Evolutionary conservation across 371 early-diverging fungal genomes (phyloP).

Genomic region (Basidiobolus meristosporus): DNA sequence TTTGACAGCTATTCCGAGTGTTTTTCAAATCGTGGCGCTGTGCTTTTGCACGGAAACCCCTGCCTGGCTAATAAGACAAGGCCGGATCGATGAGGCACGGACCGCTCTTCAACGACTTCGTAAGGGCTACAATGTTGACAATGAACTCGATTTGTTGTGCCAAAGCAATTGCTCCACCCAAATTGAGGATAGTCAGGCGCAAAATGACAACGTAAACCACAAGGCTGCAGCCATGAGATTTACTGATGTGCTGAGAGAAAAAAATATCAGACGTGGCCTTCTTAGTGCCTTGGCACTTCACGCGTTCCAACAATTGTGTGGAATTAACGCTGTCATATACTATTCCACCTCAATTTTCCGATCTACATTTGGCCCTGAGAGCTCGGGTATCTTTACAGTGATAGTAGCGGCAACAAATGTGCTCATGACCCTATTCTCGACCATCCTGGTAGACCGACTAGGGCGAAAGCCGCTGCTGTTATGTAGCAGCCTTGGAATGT

Average conservation of each 20-base stretch:
- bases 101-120: conserved; percentile 28
- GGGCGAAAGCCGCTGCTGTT: conserved; percentile 59
- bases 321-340: conserved; percentile 69
- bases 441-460: conserved; percentile 39
- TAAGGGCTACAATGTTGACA: conserved; percentile 10
- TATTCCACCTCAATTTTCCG: conserved; percentile 36
- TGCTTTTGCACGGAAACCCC: conserved; percentile 61
- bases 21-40: conserved; percentile 43
- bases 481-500: conserved; percentile 28
- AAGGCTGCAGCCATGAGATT: no score
- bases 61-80: conserved; percentile 35
- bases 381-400: conserved; percentile 23
- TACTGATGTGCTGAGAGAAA: not conserved
- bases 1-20: conserved; percentile 34
- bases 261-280: conserved; percentile 25
- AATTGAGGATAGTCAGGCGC: not conserved
- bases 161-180: conserved; percentile 14
- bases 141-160: conserved; percentile 16
- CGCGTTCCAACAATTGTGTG: conserved; percentile 54
- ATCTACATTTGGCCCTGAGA: conserved; percentile 18
- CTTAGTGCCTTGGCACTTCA: conserved; percentile 19
- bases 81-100: conserved; percentile 33
- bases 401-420: conserved; percentile 32
- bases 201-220: not conserved
- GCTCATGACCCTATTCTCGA: conserved; percentile 22